Conservation (phyloP, 108 stramenopile species). For the Cyclotella choctawhatcheeana region DNA sequence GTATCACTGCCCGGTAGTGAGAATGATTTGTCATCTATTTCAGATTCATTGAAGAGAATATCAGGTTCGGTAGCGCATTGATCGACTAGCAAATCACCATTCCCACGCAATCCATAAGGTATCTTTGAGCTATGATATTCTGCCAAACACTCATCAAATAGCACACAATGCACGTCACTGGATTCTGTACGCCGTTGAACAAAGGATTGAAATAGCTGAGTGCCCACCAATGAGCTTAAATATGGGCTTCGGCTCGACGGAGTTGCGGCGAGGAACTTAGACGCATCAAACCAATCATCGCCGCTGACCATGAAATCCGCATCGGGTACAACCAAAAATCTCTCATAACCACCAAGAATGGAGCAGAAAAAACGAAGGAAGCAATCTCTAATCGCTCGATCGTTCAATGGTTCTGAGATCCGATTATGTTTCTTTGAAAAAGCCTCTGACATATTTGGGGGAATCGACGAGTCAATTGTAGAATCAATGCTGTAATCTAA, state of each 20-base stretch:
- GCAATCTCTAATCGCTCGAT: slow-evolving; percentile 82
- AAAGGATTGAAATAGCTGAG: slow-evolving; percentile 88
- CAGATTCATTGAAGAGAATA: slow-evolving; percentile 26
- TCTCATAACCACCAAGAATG: slow-evolving; percentile 82
- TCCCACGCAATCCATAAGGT: slow-evolving; percentile 77
- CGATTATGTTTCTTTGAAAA: slow-evolving; percentile 27
- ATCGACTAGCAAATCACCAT: slow-evolving; percentile 80
- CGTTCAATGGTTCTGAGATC: slow-evolving; percentile 69
- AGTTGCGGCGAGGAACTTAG: slow-evolving; percentile 72
- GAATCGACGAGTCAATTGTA: slow-evolving; percentile 54
- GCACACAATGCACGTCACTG: slow-evolving; percentile 82
- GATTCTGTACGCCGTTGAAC: slow-evolving; percentile 88
- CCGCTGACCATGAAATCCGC: slow-evolving; percentile 81
- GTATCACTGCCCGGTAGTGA: slow-evolving; percentile 43
- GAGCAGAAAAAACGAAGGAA: slow-evolving; percentile 86
- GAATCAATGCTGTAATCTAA: slow-evolving; percentile 73
- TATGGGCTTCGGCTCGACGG: slow-evolving; percentile 61
- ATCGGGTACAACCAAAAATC: slow-evolving; percentile 86
- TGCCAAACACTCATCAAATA: slow-evolving; percentile 85
- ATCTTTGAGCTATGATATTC: slow-evolving; percentile 76
- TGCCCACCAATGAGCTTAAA: slow-evolving; percentile 64
- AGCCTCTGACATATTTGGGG: slow-evolving; percentile 51
- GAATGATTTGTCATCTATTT: slow-evolving; percentile 46
- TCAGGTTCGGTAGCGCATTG: slow-evolving; percentile 70
- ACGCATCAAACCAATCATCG: slow-evolving; percentile 88